Evolutionary conservation across 352 stramenopile species (phyloP).

Genomic region (Pythium phragmitis): DNA sequence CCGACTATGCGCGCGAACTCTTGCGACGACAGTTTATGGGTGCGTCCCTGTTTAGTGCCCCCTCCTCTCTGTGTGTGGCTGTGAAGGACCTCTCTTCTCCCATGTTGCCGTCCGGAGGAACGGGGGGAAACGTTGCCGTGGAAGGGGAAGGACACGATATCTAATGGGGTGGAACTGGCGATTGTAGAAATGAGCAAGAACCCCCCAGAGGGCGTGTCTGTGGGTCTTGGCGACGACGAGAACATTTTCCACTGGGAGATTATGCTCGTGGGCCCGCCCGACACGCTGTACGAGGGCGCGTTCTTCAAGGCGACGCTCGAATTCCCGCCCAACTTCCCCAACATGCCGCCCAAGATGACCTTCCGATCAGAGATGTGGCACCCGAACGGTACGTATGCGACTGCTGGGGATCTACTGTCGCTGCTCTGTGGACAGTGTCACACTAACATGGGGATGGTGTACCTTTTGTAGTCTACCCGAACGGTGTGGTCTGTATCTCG

Average conservation of each 20-base stretch:
- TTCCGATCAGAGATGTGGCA: slow-evolving; percentile 99
- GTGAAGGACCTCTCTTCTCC: background rate
- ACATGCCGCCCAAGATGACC: slow-evolving; percentile 98
- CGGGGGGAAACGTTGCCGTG: background rate
- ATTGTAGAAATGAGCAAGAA: slow-evolving; percentile 96
- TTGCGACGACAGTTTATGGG: slow-evolving; percentile 79
- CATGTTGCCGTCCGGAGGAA: too few relatives aligned
- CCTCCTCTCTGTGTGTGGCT: background rate
- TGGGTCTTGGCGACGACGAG: slow-evolving; percentile 96
- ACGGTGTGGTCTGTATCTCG: slow-evolving; percentile 99
- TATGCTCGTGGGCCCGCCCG: slow-evolving; percentile 94
- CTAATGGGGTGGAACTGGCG: background rate
- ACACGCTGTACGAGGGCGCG: slow-evolving; percentile 95
- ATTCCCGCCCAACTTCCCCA: slow-evolving; percentile 98
- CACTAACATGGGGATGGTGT: too few relatives aligned
- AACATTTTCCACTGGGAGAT: slow-evolving; percentile 99
- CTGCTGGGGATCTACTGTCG: background rate
- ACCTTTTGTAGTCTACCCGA: slow-evolving; percentile 90
- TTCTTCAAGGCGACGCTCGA: slow-evolving; percentile 98
- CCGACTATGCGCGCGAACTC: slow-evolving; percentile 79
- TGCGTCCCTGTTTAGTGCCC: slow-evolving; percentile 27
- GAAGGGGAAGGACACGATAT: background rate
- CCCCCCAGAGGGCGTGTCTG: slow-evolving; percentile 97
- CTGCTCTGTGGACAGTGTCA: too few relatives aligned
- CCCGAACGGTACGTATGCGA: slow-evolving; percentile 89